Base-by-base conservation (phyloP, 306 rosid species). In the Macrotyloma uniflorum region DNA sequence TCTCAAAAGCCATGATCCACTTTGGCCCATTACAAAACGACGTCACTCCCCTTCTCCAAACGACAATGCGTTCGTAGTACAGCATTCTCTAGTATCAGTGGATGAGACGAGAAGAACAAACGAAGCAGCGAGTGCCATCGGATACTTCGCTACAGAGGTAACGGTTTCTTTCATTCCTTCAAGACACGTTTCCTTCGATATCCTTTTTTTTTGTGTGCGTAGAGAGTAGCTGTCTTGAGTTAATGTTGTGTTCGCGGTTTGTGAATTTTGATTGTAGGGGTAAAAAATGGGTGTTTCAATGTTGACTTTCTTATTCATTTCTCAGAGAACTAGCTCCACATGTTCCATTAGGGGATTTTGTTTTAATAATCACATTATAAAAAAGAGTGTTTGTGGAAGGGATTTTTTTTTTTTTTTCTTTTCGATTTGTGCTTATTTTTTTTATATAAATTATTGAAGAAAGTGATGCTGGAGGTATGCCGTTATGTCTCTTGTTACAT, bases 101-200 rank as follows among this genome's bases (percentile, higher is more conserved):
- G 72, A 67, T 67, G 72, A 67, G 72, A 22, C 72, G 20, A 42
- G 54, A 67, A 12, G 20, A 38, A 22, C 72, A 66, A 66, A 66
- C 19, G 8, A 23, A 67, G 13, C 5, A 42, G 51, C 13, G 32
- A 10, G 71, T 2, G 71, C 50, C 18, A 20, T 65, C 11, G 18
- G 51, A 65, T 20, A 22, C 8, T 65, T 65, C 30, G 70, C 49
- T 4, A 11, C 71, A 20, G 4, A 40, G 51, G 33, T 66, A 67
- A 67, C 6, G 12, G 6, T 40, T 40, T n/a, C 18, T 65, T 38
- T 38, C 32, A 10, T 20, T 30, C 71, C 5, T 66, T 66, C 32
- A 20, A 36, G 0, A 36, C 70, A 19, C 16, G 19, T 0, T 18
- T 66, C 24, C 11, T 10, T 19, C 19, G 15, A 10, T 18, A 9